These are phyloP conservation scores for Digitaria exilis DNA, from an alignment of 202 grass and related monocot genomes.

Conservation along the genomic window DNA sequence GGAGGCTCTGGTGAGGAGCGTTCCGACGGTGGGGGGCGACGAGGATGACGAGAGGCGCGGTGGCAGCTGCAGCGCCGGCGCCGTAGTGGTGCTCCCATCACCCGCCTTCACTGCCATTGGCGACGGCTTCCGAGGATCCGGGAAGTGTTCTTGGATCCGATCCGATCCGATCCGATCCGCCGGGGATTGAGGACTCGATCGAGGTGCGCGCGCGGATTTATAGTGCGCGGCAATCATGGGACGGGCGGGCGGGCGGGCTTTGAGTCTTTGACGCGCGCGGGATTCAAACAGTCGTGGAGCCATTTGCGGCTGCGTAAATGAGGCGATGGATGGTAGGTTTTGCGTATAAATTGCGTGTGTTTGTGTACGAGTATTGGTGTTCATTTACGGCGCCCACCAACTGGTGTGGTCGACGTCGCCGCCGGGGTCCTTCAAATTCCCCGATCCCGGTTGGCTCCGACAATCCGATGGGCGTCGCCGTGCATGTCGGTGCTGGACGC, in stretches of 20 bases:
- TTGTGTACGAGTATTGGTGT: background rate
- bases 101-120: constrained; percentile 33
- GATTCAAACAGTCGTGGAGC: constrained; percentile 18
- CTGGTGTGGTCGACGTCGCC: background rate
- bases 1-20: constrained; percentile 25
- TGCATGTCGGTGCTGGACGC: background rate
- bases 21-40: constrained; percentile 45
- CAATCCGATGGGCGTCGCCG: background rate
- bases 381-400: constrained; percentile 40
- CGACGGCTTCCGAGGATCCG: background rate
- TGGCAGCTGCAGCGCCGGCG: background rate
- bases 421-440: constrained; percentile 19
- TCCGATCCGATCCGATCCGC: background rate
- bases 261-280: background rate
- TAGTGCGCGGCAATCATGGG: constrained; percentile 11
- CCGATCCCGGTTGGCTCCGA: background rate
- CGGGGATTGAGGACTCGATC: background rate
- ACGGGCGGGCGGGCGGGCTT: background rate
- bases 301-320: constrained; percentile 3
- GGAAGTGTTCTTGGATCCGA: background rate
- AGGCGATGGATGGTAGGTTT: constrained; percentile 34
- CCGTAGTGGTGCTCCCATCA: background rate
- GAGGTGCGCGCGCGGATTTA: constrained; percentile 1
- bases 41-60: constrained; percentile 2
- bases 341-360: constrained; percentile 15